Percentiles rank a stretch among this genome's conserved stretches.
phyloP scores from a whole-genome alignment of 352 stramenopile species.

The Phytophthora palmivora region DNA sequence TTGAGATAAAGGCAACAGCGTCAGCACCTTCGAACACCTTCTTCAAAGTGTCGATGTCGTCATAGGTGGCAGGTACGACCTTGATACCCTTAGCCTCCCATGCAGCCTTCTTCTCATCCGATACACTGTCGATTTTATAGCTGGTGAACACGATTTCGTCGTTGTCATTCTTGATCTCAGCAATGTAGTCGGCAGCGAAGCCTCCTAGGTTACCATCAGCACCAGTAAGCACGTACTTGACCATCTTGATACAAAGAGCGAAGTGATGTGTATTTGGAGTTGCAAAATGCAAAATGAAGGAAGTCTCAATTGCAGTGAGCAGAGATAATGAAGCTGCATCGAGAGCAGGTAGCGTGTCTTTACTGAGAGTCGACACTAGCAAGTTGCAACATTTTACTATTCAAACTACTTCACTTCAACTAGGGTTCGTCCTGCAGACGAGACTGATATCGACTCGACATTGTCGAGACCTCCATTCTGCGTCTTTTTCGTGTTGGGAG shows the following conservation, averaged over 20 bases:
- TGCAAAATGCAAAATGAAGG: not conserved
- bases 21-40: constrained; percentile 26
- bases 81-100: constrained; percentile 24
- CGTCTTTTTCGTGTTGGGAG: constrained; percentile 24
- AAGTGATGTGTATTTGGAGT: constrained; percentile 2
- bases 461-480: constrained; percentile 19
- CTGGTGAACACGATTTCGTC: constrained; percentile 31
- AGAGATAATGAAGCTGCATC: constrained; percentile 15
- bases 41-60: constrained; percentile 20
- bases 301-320: constrained; percentile 13
- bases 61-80: constrained; percentile 17
- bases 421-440: not conserved
- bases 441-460: not conserved
- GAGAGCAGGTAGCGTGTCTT: constrained; percentile 27
- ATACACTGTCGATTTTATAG: constrained; percentile 16
- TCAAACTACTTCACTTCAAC: constrained; percentile 21
- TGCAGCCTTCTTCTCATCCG: not conserved
- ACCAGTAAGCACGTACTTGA: constrained; percentile 41
- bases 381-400: too few relatives aligned
- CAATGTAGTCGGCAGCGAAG: constrained; percentile 29
- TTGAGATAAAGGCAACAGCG: constrained; percentile 28
- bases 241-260: constrained; percentile 16
- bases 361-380: constrained; percentile 19
- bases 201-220: constrained; percentile 35
- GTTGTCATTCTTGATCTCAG: constrained; percentile 30